Evolutionary conservation across 1,284 basidiomycete genomes (phyloP), one percentile per base, ranked within the genome.

Genomic region (Mycena sp.): DNA sequence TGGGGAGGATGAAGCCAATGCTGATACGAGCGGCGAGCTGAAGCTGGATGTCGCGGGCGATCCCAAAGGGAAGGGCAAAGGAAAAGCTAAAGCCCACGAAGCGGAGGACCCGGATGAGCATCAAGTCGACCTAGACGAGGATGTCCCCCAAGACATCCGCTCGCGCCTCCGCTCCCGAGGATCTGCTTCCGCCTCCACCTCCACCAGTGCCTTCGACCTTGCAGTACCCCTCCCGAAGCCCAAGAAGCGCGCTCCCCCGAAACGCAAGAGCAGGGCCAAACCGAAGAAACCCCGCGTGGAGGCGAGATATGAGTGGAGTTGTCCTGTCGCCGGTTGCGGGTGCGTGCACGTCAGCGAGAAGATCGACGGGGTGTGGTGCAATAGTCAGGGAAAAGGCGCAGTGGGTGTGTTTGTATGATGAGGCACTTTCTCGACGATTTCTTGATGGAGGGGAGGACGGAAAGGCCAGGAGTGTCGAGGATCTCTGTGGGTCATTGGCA

Each of bases 321-420:
- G 90, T 70, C 90, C 90, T 1, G 87, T 91, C 3, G 66, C 77
- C 2, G 80, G 78, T 1, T 92, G 90, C 69, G 81, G 76, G 10
- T 75, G 73, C 16, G 67, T 77, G 46, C 90, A 92, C 73, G 73
- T 79, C 23, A 90, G 88, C 68, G 79, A 88, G 32, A 78, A 82
- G 61, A 70, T 87, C 23, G 80, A 79, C 43, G 87, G 83, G 6
- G 77, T 75, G 54, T 90, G 88, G 88, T 77, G 73, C 71, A 75
- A 51, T 7, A 53, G 55, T 19, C 9, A 41, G 35, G 68, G 63
- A 16, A 63, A 58, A 50, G 85, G 86, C 5, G 83, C 81, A 6
- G 77, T 86, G 65, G 77, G 78, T 26, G 72, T 87, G 45, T 86
- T 81, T 68, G 80, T 82, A 35, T 86, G 70, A 78, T 57, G 44